Evolutionary conservation across 2,329 filamentous ascomycete species (phyloP).

Genomic region (Coleophoma crateriformis): DNA sequence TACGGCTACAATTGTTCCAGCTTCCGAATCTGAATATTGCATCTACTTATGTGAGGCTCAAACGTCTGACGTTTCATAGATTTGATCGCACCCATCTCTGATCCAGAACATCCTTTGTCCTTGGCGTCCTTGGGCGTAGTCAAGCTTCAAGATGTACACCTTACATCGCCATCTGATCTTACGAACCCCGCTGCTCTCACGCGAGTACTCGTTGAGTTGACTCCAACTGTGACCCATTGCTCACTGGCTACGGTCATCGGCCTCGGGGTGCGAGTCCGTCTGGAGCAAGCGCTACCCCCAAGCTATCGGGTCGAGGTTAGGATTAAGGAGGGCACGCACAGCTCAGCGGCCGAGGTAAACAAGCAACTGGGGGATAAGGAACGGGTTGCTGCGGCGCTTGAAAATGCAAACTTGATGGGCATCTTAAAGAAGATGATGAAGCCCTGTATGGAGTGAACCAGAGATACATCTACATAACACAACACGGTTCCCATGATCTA

Average conservation of each 20-base stretch:
- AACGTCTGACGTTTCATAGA: conserved; percentile 50
- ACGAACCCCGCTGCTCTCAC: conserved; percentile 52
- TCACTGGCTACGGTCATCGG: conserved; percentile 95
- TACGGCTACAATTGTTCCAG: conserved; percentile 1
- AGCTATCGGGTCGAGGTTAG: conserved; percentile 88
- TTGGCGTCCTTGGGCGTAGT: conserved; percentile 91
- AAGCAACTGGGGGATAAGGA: conserved; percentile 97
- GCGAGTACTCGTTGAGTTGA: conserved; percentile 81
- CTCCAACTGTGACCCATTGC: conserved; percentile 95
- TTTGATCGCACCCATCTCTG: conserved; percentile 88
- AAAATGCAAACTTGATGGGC: conserved; percentile 85
- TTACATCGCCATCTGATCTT: conserved; percentile 57
- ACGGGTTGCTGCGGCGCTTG: conserved; percentile 86
- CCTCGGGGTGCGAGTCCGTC: conserved; percentile 81
- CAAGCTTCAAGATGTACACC: conserved; percentile 88
- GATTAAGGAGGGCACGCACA: conserved; percentile 95
- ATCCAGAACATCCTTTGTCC: conserved; percentile 93
- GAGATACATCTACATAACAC: conserved; percentile 4
- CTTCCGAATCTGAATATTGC: neutral
- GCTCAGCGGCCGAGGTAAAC: conserved; percentile 90
- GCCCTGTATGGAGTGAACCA: conserved; percentile 57
- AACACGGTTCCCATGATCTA: too few relatives aligned
- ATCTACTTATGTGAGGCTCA: conserved; percentile 4
- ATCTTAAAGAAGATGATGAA: conserved; percentile 92
- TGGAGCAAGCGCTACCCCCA: conserved; percentile 86